phyloP scores from a whole-genome alignment of 2,329 filamentous ascomycete species.

The Colletotrichum filicis region DNA sequence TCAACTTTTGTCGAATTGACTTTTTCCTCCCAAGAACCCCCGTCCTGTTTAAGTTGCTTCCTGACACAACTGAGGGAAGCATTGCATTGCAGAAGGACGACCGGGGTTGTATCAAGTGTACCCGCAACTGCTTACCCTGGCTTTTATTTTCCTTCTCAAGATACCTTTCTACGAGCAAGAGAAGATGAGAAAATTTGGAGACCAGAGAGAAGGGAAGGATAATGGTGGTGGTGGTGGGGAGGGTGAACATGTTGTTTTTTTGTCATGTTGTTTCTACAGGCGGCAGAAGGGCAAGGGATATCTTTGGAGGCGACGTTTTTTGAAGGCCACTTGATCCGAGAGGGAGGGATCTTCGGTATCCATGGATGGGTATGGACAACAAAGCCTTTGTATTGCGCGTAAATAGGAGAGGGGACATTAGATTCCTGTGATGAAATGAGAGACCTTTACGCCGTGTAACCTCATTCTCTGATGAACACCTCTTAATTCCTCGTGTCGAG shows the following conservation, averaged over 20 bases:
- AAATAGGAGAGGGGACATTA: slow-evolving; percentile 18
- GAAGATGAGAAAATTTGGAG: not conserved
- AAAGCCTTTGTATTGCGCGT: slow-evolving; percentile 16
- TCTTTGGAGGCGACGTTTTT: not conserved
- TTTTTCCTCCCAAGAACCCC: not conserved
- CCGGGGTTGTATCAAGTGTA: no score
- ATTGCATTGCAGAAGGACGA: not conserved
- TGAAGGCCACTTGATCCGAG: not conserved
- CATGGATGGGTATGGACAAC: not conserved
- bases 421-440: slow-evolving; percentile 27
- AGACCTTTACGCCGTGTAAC: slow-evolving; percentile 2
- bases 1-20: not conserved
- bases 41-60: not conserved
- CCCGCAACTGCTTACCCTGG: not conserved
- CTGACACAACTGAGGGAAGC: not conserved
- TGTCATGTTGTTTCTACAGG: slow-evolving; percentile 10
- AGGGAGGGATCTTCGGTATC: slow-evolving; percentile 3
- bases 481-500: not conserved
- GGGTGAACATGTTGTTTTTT: not conserved
- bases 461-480: no score
- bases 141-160: not conserved
- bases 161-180: not conserved
- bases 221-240: not conserved
- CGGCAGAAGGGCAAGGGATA: not conserved
- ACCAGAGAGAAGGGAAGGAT: not conserved